Evolutionary conservation across 164 flowering plant genomes (phyloP), one percentile per base, ranked within the genome.

Genomic region (Protea cynaroides): DNA sequence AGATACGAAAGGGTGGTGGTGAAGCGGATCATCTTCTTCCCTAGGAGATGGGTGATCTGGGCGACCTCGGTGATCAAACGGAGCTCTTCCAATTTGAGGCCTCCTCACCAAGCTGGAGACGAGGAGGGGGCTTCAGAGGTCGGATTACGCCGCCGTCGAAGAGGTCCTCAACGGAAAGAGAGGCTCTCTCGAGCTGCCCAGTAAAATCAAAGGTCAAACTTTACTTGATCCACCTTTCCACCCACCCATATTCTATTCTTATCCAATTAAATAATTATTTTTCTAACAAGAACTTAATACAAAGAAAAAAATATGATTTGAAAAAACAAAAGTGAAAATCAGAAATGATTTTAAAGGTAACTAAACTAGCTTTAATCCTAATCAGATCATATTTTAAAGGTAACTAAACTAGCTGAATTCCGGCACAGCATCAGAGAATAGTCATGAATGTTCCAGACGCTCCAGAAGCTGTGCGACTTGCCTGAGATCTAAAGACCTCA

Each of bases 391-490:
- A n/a, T n/a, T n/a, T n/a, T n/a, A n/a, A n/a, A n/a, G n/a, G n/a
- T n/a, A n/a, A n/a, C n/a, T n/a, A n/a, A n/a, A n/a, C n/a, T n/a
- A n/a, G n/a, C n/a, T n/a, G n/a, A n/a, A n/a, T n/a, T n/a, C n/a
- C n/a, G n/a, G n/a, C n/a, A n/a, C n/a, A n/a, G n/a, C n/a, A n/a
- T n/a, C n/a, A n/a, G n/a, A n/a, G n/a, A n/a, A n/a, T 76, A 59
- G 71, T 78, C 84, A 84, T 82, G 36, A 64, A 86, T 23, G 73
- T 40, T 88, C 90, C 2, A 88, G 79, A 17, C 73, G 76, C 69
- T 86, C 84, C 12, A 88, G 79, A 8, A 79, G 74, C 54, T 83
- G 82, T 0, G 89, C 90, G 17, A 88, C 90, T n/a, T 83, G 83
- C 15, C 65, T 68, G 23, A 88, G 81, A 23, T 84, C 87, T 1